These are phyloP conservation scores for Plantago ovata DNA, from an alignment of 257 asterid species.

Conservation along the genomic window DNA sequence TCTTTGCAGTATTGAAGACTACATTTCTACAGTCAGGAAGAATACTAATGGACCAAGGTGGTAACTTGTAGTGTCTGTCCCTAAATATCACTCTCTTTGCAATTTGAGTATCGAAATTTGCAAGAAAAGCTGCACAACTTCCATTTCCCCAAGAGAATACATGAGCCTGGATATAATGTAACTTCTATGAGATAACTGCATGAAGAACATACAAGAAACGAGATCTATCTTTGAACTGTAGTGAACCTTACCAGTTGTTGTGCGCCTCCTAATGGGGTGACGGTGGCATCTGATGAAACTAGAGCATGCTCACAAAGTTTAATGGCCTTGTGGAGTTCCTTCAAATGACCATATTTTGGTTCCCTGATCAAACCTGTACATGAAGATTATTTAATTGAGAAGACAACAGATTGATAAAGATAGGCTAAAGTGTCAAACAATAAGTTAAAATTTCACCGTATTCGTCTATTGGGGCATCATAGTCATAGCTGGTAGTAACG, in stretches of 20 bases:
- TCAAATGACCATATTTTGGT: slow-evolving; percentile 63
- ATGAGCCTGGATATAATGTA: slow-evolving; percentile 36
- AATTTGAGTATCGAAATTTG: slow-evolving; percentile 44
- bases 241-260: slow-evolving; percentile 37
- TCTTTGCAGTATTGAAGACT: slow-evolving; percentile 63
- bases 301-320: slow-evolving; percentile 54
- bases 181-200: not conserved
- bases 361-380: slow-evolving; percentile 51
- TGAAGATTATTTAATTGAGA: not conserved
- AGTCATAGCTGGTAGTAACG: slow-evolving; percentile 63
- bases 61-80: slow-evolving; percentile 42
- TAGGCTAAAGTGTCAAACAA: no score
- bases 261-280: slow-evolving; percentile 41
- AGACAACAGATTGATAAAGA: not conserved
- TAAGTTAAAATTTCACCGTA: slow-evolving; percentile 37
- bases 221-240: not conserved
- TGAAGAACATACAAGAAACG: no score
- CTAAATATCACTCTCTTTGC: slow-evolving; percentile 46
- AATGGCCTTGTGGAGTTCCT: slow-evolving; percentile 63
- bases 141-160: slow-evolving; percentile 41
- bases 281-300: slow-evolving; percentile 43
- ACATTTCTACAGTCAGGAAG: slow-evolving; percentile 67
- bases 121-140: slow-evolving; percentile 59
- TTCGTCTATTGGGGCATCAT: slow-evolving; percentile 79
- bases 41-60: slow-evolving; percentile 78